These are phyloP conservation scores for Eucalyptus leucophloia DNA, from an alignment of 345 rosid species.

Conservation along the genomic window DNA sequence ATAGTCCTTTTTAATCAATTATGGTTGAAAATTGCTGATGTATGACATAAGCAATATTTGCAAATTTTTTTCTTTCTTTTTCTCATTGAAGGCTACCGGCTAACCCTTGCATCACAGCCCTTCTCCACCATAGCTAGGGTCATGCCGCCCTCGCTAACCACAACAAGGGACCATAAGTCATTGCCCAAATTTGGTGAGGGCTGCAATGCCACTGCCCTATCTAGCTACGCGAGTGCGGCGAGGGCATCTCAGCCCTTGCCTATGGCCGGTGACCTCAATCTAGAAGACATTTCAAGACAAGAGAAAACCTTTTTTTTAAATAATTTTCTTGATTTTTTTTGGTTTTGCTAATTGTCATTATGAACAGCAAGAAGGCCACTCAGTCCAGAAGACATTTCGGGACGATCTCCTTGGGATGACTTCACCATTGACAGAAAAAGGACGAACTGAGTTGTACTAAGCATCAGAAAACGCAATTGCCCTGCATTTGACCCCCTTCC, in stretches of 20 bases:
- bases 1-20: background rate
- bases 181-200: background rate
- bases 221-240: accelerated
- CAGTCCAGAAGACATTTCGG: background rate
- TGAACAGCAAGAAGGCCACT: background rate
- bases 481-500: background rate
- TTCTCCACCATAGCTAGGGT: background rate
- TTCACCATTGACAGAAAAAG: background rate
- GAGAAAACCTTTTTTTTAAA: too few species aligned
- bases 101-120: background rate
- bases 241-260: background rate
- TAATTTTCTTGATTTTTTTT: background rate
- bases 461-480: background rate
- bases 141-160: accelerated
- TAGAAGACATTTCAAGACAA: too few species aligned
- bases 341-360: background rate
- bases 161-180: background rate
- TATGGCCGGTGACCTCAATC: background rate
- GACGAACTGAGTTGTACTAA: background rate
- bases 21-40: accelerated
- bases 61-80: background rate
- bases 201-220: background rate
- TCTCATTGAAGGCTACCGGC: accelerated
- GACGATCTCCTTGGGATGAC: background rate
- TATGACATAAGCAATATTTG: background rate